Evolutionary conservation across 1,139 yeast species (phyloP), one percentile per base, ranked within the genome.

Genomic region (Saccharomyces hybrid): DNA sequence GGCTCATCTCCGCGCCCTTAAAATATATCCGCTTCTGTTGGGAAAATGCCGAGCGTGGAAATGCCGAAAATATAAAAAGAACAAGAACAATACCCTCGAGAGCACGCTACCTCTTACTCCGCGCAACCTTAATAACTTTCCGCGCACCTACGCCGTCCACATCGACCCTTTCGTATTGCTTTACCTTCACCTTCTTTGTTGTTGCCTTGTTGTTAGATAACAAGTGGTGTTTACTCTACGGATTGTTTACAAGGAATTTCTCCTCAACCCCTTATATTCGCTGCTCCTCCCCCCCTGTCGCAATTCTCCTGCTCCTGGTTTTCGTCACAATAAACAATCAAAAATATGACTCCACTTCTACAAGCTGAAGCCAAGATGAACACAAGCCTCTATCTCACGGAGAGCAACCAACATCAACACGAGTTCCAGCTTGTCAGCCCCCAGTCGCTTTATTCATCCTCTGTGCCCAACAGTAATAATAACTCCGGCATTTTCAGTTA

Each of bases 1-100:
- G 6, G 38, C 38, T 46, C 19, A 23, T 47, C 47, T n/a, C 32
- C 48, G 38, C 38, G 38, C 38, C 38, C 38, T 32, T 32, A 32
- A 32, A 32, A 32, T 32, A 32, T 32, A 32, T 32, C 38, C 38
- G 38, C 38, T 32, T 32, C 38, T 32, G 38, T 32, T 32, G 38
- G 38, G 38, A 32, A 28, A 32, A 6, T 19, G 14, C 38, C 38
- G 38, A 32, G 19, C 38, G 14, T 5, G 14, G 14, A 47, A 25
- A n/a, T 42, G 16, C 51, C 41, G 28, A 26, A 23, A 41, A 23
- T 49, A 27, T 11, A 38, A 49, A 41, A 49, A 26, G 27, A 38
- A 26, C 44, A 49, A 49, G 19, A 49, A 32, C 25, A 25, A 46
- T 9, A 49, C 51, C 38, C 9, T 32, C 38, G 38, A 32, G 38